phyloP scores from a whole-genome alignment of 2,329 filamentous ascomycete genomes.

The Diaporthe sp. region DNA sequence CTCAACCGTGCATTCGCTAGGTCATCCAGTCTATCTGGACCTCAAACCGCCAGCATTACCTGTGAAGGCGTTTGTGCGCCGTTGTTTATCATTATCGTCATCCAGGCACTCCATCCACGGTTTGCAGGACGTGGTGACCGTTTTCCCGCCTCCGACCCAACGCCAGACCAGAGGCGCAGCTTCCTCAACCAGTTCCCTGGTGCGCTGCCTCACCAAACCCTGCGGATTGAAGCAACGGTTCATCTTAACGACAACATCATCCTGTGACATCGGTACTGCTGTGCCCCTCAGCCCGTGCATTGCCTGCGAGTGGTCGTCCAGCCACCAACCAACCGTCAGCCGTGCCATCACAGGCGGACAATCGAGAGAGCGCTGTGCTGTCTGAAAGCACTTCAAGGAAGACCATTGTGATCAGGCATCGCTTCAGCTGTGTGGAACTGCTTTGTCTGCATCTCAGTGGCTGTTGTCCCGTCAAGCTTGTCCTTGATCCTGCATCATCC shows the following conservation, averaged over 20 bases:
- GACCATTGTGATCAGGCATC: conserved; percentile 20
- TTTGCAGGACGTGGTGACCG: neutral
- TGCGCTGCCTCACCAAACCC: conserved; percentile 17
- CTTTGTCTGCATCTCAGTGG: conserved; percentile 33
- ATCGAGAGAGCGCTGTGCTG: neutral
- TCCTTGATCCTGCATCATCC: conserved; percentile 39
- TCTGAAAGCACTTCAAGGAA: conserved; percentile 6
- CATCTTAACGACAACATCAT: conserved; percentile 2
- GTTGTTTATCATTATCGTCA: neutral
- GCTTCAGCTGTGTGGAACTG: conserved; percentile 1
- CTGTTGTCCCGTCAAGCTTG: conserved; percentile 13
- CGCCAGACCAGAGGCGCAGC: conserved; percentile 4
- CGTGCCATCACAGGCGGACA: conserved; percentile 13
- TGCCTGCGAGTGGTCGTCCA: conserved; percentile 16
- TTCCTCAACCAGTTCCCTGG: neutral
- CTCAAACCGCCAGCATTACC: conserved; percentile 11
- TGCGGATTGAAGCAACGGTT: neutral
- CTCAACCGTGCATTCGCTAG: conserved; percentile 25
- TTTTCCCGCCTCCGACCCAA: neutral
- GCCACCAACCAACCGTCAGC: conserved; percentile 2
- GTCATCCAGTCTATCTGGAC: conserved; percentile 14
- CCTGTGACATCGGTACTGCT: neutral
- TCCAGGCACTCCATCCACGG: neutral
- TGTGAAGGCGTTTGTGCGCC: neutral
- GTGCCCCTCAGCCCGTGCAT: conserved; percentile 4